Evolutionary conservation across 2,329 filamentous ascomycete genomes (phyloP), one percentile per base, ranked within the genome.

Genomic region (Pezicula neosporulosa): DNA sequence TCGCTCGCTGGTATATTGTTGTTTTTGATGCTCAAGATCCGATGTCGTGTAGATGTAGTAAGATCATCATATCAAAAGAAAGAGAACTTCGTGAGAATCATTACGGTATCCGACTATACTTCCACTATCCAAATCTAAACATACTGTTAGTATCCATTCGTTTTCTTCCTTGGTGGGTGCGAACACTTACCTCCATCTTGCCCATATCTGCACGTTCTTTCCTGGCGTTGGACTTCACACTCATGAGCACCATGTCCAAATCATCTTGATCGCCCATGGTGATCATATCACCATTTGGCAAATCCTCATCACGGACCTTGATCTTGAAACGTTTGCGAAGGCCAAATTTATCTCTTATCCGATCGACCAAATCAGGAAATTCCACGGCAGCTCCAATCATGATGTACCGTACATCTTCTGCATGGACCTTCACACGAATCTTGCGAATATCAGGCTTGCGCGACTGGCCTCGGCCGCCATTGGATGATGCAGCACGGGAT

Each of bases 191-290:
- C 83, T 97, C 94, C 83, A 97, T 85, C 80, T 96, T 97, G 48
- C 89, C 91, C 75, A 91, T 87, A 56, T 96, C 92, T 56, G 80
- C 77, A 62, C 85, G 82, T 66, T 93, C 87, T 68, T 82, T 88
- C 71, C 77, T 82, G 44, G 88, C 91, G 53, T 75, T 73, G 46
- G 80, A 80, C 68, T 83, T 89, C 6, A 86, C 85, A 44, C 76
- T 80, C 68, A 82, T 80, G 49, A 97, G 78, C 27, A 90, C 85
- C 83, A 97, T 89, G 47, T 97, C 92, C 56, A 97, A 72, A 72
- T 99, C 94, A 64, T 99, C 94, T 69, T 97, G 90, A 68, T 99
- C 94, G 28, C 88, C 91, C 82, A 99, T 87, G 30, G 93, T 97
- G 65, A 99, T 95, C 88, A 97, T 93, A 65, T 97, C 93, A 3